These are phyloP conservation scores for Yamadazyma epiphylla DNA, from an alignment of 1,139 yeast genomes.

Conservation along the genomic window DNA sequence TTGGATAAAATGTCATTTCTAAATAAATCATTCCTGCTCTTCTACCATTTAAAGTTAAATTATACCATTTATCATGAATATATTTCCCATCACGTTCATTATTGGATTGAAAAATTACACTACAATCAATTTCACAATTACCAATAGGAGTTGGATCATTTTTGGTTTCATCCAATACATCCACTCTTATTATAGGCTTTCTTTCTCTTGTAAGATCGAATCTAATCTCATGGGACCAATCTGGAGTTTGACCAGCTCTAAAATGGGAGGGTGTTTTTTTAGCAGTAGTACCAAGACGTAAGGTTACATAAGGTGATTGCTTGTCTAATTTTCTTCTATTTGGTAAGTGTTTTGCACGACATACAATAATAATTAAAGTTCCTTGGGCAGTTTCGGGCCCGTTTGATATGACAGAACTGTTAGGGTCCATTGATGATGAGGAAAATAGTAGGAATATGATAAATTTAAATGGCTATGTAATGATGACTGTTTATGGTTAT, in stretches of 20 bases:
- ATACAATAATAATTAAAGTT: slow-evolving; percentile 41
- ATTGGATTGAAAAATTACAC: slow-evolving; percentile 52
- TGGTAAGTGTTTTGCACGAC: slow-evolving; percentile 70
- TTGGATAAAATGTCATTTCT: slow-evolving; percentile 89
- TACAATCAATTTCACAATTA: slow-evolving; percentile 71
- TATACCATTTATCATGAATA: slow-evolving; percentile 75
- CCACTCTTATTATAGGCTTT: slow-evolving; percentile 60
- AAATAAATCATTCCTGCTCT: slow-evolving; percentile 86
- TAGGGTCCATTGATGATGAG: not conserved
- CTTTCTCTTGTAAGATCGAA: slow-evolving; percentile 63
- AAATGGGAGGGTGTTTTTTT: slow-evolving; percentile 68
- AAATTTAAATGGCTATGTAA: not conserved
- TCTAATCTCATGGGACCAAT: slow-evolving; percentile 76
- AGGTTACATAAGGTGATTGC: slow-evolving; percentile 82
- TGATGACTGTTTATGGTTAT: not conserved
- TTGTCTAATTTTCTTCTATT: slow-evolving; percentile 80
- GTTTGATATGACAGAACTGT: not conserved
- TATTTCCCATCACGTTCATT: slow-evolving; percentile 69
- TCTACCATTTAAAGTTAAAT: slow-evolving; percentile 60
- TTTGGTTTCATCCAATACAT: slow-evolving; percentile 83
- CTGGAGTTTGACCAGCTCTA: slow-evolving; percentile 90
- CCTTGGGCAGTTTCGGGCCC: slow-evolving; percentile 42
- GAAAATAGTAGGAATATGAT: not conserved
- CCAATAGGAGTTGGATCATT: slow-evolving; percentile 86
- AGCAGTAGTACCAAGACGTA: slow-evolving; percentile 78